Conservation (phyloP, 768 basidiomycete species). For the Mycena indigotica region DNA sequence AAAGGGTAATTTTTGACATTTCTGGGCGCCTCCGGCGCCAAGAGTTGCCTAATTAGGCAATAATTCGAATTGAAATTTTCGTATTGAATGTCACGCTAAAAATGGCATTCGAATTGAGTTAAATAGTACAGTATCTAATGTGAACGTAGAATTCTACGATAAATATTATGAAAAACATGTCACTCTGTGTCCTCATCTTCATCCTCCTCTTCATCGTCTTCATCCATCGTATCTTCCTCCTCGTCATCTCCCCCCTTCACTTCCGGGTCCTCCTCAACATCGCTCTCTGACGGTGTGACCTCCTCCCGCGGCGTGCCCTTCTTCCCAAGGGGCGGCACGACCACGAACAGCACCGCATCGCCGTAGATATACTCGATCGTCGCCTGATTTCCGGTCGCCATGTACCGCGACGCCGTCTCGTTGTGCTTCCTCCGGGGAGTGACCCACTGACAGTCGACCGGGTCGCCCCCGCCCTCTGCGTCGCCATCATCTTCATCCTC, state of each 20-base stretch:
- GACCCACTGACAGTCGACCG: conserved; percentile 4
- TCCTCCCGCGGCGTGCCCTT: background rate
- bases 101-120: no score
- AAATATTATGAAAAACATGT: background rate
- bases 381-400: background rate
- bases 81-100: no score
- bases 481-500: background rate
- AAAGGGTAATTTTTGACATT: no score
- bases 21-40: no score
- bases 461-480: background rate
- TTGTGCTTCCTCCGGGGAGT: background rate
- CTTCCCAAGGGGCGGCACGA: background rate
- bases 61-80: no score
- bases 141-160: background rate
- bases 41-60: no score
- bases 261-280: background rate
- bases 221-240: background rate
- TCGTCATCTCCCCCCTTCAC: background rate
- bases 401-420: background rate
- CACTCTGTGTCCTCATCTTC: background rate
- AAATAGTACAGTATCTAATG: no score
- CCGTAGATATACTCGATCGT: background rate
- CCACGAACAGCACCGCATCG: conserved; percentile 1
- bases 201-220: background rate
- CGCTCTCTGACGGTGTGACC: background rate